Conservation (phyloP, 495 filamentous ascomycete genomes). For the Neurospora cerealis region DNA sequence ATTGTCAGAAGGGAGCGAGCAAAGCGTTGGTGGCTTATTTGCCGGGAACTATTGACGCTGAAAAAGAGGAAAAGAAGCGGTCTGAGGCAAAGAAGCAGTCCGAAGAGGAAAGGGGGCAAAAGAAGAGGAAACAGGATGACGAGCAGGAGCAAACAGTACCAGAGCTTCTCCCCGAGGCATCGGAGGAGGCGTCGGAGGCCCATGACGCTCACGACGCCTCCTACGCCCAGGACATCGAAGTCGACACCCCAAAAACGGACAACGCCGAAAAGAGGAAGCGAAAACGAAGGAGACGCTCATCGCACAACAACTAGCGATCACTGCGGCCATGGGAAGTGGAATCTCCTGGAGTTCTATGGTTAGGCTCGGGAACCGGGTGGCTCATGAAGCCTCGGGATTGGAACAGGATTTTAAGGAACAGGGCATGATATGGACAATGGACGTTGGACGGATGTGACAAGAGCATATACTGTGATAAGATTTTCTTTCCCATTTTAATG, state of each 20-base stretch:
- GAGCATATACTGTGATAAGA: neutral
- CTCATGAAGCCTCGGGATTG: neutral
- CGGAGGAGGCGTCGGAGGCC: neutral
- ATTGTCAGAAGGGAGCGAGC: slow-evolving; percentile 82
- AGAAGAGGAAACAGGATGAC: neutral
- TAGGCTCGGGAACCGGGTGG: neutral
- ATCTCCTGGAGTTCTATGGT: neutral
- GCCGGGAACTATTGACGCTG: slow-evolving; percentile 14
- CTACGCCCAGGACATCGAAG: neutral
- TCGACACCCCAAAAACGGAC: neutral
- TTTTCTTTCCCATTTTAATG: neutral
- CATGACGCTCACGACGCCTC: neutral
- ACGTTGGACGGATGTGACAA: neutral
- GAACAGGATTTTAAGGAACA: neutral
- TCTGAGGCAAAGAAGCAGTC: neutral
- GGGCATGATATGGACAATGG: neutral
- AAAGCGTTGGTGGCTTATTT: slow-evolving; percentile 57
- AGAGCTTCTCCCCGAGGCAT: neutral
- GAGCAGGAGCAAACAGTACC: neutral
- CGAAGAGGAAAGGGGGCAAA: neutral
- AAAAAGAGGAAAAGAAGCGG: neutral
- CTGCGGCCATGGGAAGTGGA: neutral
- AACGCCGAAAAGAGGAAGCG: neutral
- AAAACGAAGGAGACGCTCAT: neutral
- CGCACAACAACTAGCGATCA: neutral